Base-by-base conservation (phyloP, 2,329 filamentous ascomycete genomes). In the Phialemoniopsis sp. region DNA sequence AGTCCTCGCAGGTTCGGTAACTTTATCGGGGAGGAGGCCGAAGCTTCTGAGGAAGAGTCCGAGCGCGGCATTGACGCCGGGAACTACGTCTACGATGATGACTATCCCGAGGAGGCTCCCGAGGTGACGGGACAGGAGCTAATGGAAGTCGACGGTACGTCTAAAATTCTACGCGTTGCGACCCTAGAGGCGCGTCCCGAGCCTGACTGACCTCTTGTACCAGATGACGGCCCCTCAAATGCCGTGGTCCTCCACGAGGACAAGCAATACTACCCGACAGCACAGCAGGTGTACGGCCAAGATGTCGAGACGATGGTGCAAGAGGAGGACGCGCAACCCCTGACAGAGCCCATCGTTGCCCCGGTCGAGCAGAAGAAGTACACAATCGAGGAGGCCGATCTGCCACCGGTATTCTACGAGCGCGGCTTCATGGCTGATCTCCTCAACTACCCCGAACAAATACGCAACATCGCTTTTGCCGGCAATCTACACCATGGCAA, bases 181-280 rank as follows among this genome's bases (percentile, higher is more conserved):
- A 17, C 29, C 12, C 5, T 12, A n/a, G 13, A 29, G 8, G 18
- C 30, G 14, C 7, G 18, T 46, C 21, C 21, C 42, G 31, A 49
- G 35, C 17, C 7, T 14, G 17, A 12, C 32, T 37, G 41, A 45
- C 39, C 59, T 63, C 42, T 63, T 43, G 17, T 41, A 35, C 45
- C 48, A 78, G 80, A 89, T 61, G 85, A 90, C 36, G 89, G 87
- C 13, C 87, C 91, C 4, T 96, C 90, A 5, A 98, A 97, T 62
- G 91, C 93, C 37, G 89, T 98, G n/a, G 78, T 98, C 42, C 78
- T 98, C 34, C 93, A 98, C 67, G 93, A 98, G 72, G 93, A 98
- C 68, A 98, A 98, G 64, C 93, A 97, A 61, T 98, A 98, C 65
- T 98, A 98, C 59, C 93, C 93, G 21, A 95, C 90, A n/a, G 93